Base-by-base conservation (phyloP, 2,329 filamentous ascomycete genomes). In the Endothia cerciana region DNA sequence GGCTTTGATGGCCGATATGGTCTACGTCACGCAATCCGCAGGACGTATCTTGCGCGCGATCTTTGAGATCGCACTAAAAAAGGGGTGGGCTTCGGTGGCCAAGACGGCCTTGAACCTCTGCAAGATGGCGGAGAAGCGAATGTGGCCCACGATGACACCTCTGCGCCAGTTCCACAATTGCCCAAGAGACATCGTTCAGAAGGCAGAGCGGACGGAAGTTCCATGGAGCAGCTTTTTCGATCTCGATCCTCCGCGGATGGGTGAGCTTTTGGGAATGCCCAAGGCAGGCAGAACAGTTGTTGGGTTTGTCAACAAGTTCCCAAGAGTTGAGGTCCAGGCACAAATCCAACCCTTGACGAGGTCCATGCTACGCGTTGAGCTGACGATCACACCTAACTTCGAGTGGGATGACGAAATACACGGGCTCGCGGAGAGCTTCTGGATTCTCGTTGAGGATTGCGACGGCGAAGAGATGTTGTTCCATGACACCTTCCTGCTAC, bases 121-220 rank as follows among this genome's bases (percentile, higher is more conserved):
- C 81, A 99, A 99, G 81, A 98, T 97, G 93, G 95, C 94, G 0
- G 95, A 99, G 82, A 97, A 97, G 83, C 87, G 96, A 60, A 99
- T 99, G 96, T 99, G 95, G 95, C 94, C 94, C 17, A 98, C 94
- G 6, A 99, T 98, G 95, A 92, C 93, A 45, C 95, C 96, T 13
- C 83, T 99, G 40, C 88, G 95, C 63, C 95, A 99, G 74, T 99
- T 99, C 74, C 87, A 91, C 3, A 81, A 82, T 47, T 97, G 93
- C 74, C 89, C 94, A 3, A 84, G 88, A 49, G 94, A 98, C 66
- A 92, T 98, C 62, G 82, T 98, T 59, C 89, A 92, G 71, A 98
- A 98, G 79, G 91, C 94, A 3, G 95, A 99, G 80, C 87, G 94
- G 71, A 97, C 98, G 68, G 94, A 97, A 71, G 94, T 98, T 25